These are phyloP conservation scores for Hymenoscyphus infarciens DNA, from an alignment of 2,329 filamentous ascomycete species.

Conservation along the genomic window DNA sequence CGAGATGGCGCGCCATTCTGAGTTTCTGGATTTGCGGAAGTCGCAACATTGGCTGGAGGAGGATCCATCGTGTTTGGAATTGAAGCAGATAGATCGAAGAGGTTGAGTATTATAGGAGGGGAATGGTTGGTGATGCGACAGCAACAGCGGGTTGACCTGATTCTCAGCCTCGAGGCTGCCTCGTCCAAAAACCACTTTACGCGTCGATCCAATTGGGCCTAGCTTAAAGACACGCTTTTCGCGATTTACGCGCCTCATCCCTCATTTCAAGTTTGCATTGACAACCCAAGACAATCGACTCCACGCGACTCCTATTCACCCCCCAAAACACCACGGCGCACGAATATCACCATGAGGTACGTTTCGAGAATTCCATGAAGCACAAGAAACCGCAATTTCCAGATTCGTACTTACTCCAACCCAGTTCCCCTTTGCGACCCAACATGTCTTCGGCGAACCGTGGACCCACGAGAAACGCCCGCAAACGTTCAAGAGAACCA, in stretches of 20 bases:
- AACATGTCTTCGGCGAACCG: conserved; percentile 83
- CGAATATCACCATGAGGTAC: conserved; percentile 35
- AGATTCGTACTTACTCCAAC: neutral
- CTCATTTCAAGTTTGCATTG: conserved; percentile 8
- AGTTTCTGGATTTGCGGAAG: conserved; percentile 15
- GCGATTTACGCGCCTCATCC: conserved; percentile 12
- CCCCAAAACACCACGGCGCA: neutral
- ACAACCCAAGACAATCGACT: conserved; percentile 6
- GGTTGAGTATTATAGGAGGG: neutral
- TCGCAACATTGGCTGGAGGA: conserved; percentile 28
- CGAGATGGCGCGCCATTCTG: conserved; percentile 37
- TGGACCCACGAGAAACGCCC: conserved; percentile 52
- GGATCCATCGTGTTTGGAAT: conserved; percentile 36
- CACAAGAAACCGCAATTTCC: conserved; percentile 3
- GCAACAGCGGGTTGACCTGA: neutral
- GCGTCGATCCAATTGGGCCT: conserved; percentile 10
- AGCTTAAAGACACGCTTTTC: conserved; percentile 9
- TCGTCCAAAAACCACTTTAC: conserved; percentile 25
- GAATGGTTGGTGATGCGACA: conserved; percentile 1
- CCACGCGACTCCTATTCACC: neutral
- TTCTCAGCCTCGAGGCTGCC: conserved; percentile 17
- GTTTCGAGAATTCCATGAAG: conserved; percentile 10
- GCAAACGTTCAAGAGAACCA: conserved; percentile 63
- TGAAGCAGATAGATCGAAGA: neutral
- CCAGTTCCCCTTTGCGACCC: conserved; percentile 76